Evolutionary conservation across 78 protist species (phyloP).

Genomic region (Dictyostelium brefeldianum): DNA sequence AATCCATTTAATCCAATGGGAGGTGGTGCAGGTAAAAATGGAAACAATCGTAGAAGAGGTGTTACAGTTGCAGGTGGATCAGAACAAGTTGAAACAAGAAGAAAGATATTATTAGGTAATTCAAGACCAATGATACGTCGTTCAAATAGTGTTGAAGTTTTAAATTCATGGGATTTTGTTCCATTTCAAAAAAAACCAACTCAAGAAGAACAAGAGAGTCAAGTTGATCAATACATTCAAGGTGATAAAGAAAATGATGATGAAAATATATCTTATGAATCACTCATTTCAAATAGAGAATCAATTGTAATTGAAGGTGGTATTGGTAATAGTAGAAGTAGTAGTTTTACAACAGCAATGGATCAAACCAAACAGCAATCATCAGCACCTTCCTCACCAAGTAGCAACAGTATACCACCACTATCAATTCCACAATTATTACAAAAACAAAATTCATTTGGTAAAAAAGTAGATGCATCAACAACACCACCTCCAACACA

Average conservation of each 20-base stretch:
- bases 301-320: neutral
- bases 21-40: neutral
- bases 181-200: slow-evolving; percentile 24
- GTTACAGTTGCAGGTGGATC: slow-evolving; percentile 51
- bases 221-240: neutral
- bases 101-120: slow-evolving; percentile 24
- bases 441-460: neutral
- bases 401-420: neutral
- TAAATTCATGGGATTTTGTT: slow-evolving; percentile 58
- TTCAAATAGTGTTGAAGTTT: slow-evolving; percentile 7
- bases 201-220: neutral
- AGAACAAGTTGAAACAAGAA: neutral
- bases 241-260: neutral
- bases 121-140: slow-evolving; percentile 9
- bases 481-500: neutral
- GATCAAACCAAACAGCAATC: neutral
- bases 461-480: neutral
- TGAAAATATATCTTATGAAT: neutral
- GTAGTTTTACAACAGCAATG: neutral
- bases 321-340: neutral
- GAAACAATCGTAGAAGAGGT: slow-evolving; percentile 34
- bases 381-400: neutral
- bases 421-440: neutral
- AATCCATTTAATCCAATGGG: slow-evolving; percentile 7
- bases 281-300: neutral